Evolutionary conservation across 2,329 filamentous ascomycete genomes (phyloP).

Genomic region (Exserohilum turcica): DNA sequence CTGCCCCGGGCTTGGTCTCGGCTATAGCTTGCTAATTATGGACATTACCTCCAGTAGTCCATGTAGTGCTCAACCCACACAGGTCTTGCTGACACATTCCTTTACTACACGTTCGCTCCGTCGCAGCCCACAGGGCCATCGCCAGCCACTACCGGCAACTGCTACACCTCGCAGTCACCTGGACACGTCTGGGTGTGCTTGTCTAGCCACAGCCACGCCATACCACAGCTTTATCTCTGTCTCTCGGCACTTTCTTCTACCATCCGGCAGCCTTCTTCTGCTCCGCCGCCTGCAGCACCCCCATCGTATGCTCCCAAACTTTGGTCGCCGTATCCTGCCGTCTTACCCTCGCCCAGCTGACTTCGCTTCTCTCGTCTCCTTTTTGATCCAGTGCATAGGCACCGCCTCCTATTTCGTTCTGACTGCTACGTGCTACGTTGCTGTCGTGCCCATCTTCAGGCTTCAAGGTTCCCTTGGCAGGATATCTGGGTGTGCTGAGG

Average conservation of each 20-base stretch:
- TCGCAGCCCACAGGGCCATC: no score
- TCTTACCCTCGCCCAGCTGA: constrained; percentile 26
- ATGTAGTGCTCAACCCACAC: neutral
- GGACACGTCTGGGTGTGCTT: neutral
- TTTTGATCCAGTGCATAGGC: constrained; percentile 33
- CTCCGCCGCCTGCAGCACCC: constrained; percentile 1
- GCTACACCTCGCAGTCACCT: neutral
- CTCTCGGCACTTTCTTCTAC: neutral
- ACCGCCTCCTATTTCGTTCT: constrained; percentile 31
- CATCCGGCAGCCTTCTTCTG: neutral
- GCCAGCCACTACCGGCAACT: no score
- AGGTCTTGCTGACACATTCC: neutral
- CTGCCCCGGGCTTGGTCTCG: neutral
- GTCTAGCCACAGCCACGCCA: neutral
- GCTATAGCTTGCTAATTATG: constrained; percentile 1
- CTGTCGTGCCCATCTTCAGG: neutral
- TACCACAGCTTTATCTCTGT: neutral
- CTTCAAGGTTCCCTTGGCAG: constrained; percentile 27
- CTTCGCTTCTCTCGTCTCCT: constrained; percentile 25
- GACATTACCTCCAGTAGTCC: neutral
- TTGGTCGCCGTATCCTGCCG: constrained; percentile 32
- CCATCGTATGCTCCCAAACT: constrained; percentile 42
- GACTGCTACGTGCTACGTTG: constrained; percentile 25
- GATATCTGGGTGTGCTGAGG: constrained; percentile 31
- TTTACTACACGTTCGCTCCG: neutral